Conservation (phyloP, 2,329 filamentous ascomycete species). For the Colletotrichum cordylinicola region DNA sequence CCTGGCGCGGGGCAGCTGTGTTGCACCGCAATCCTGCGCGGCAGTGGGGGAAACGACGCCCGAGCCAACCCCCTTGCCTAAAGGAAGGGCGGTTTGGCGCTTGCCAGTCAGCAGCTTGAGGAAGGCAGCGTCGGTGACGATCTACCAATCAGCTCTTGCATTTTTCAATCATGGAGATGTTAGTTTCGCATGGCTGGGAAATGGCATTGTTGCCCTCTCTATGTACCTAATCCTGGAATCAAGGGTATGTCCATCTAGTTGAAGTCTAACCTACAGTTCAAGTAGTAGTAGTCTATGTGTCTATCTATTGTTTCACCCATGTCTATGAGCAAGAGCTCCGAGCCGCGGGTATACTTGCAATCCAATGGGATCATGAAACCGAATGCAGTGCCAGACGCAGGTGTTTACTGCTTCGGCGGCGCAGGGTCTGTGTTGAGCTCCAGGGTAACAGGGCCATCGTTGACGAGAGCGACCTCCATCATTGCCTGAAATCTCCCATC, state of each 20-base stretch:
- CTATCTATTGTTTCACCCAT: neutral
- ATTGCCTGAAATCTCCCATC: constrained; percentile 98
- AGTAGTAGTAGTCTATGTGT: neutral
- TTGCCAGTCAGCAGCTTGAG: neutral
- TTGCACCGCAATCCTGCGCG: neutral
- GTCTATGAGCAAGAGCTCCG: neutral
- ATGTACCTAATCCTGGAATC: neutral
- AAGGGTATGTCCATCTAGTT: neutral
- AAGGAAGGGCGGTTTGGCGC: neutral
- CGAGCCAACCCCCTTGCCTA: neutral
- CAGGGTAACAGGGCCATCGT: constrained; percentile 67
- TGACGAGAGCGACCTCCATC: constrained; percentile 96
- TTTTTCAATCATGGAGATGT: neutral
- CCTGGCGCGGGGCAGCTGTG: neutral
- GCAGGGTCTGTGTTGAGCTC: constrained; percentile 3
- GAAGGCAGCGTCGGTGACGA: neutral
- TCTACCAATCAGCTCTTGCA: neutral
- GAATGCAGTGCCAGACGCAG: neutral
- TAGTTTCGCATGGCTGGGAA: neutral
- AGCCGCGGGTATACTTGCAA: neutral
- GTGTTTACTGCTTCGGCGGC: neutral
- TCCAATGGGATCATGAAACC: neutral
- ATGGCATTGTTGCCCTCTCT: neutral
- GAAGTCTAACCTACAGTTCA: neutral
- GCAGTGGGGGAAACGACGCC: neutral